Evolutionary conservation across 2,329 filamentous ascomycete genomes (phyloP).

Genomic region (Colletotrichum cereale): DNA sequence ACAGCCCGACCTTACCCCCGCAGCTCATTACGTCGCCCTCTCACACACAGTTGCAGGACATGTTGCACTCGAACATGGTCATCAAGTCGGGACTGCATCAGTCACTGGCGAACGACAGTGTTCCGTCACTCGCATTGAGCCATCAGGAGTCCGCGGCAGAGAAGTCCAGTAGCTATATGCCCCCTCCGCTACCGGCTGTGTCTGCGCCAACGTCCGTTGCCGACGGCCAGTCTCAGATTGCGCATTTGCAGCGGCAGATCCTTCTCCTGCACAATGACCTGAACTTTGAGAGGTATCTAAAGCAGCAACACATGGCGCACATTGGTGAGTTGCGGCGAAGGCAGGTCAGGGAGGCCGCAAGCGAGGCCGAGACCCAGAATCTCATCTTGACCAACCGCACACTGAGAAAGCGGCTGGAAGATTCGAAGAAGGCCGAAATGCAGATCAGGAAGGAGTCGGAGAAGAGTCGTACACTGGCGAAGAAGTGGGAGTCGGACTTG

Average conservation of each 20-base stretch:
- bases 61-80: conserved; percentile 70
- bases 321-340: conserved; percentile 83
- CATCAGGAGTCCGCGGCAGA: conserved; percentile 62
- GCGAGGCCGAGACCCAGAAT: conserved; percentile 86
- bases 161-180: conserved; percentile 47
- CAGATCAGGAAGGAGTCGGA: conserved; percentile 80
- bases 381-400: conserved; percentile 81
- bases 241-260: conserved; percentile 78
- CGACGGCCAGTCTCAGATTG: conserved; percentile 55
- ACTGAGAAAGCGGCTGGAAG: conserved; percentile 78
- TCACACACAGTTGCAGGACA: conserved; percentile 69
- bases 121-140: conserved; percentile 65
- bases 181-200: conserved; percentile 45
- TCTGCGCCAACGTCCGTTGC: conserved; percentile 38
- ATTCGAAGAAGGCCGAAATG: conserved; percentile 77
- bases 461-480: conserved; percentile 77
- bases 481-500: conserved; percentile 83
- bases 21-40: conserved; percentile 61
- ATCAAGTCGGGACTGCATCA: conserved; percentile 69
- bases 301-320: conserved; percentile 84
- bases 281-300: conserved; percentile 86
- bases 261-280: conserved; percentile 83
- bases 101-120: conserved; percentile 69
- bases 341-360: conserved; percentile 81
- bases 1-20: conserved; percentile 74